Evolutionary conservation across 176 grass and related monocot genomes (phyloP).

Genomic region (Stipa capillata): DNA sequence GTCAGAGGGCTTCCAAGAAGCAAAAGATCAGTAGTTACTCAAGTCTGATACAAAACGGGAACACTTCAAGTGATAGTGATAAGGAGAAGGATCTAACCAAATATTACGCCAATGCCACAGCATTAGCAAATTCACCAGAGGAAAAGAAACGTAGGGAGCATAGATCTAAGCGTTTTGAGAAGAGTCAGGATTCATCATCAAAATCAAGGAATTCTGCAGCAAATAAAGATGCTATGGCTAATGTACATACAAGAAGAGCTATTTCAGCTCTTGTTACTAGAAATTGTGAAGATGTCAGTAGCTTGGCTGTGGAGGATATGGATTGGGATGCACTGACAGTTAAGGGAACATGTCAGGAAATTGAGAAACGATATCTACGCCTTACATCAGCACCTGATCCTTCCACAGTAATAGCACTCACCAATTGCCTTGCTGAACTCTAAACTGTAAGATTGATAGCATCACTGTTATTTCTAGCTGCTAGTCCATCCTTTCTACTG

Average conservation of each 20-base stretch:
- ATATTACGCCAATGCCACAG: slow-evolving; percentile 63
- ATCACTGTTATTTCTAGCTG: background rate
- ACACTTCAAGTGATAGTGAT: slow-evolving; percentile 81
- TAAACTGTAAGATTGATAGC: slow-evolving; percentile 1
- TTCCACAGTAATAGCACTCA: slow-evolving; percentile 42
- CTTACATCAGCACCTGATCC: slow-evolving; percentile 93
- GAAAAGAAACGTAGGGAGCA: slow-evolving; percentile 89
- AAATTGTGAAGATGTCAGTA: slow-evolving; percentile 48
- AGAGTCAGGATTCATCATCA: slow-evolving; percentile 30
- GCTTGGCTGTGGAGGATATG: slow-evolving; percentile 84
- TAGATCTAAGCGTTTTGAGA: slow-evolving; percentile 94
- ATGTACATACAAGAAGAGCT: slow-evolving; percentile 44
- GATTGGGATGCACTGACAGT: slow-evolving; percentile 90
- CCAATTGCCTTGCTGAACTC: slow-evolving; percentile 19
- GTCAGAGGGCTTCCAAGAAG: slow-evolving; percentile 48
- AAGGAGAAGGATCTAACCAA: slow-evolving; percentile 77
- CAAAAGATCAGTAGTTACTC: slow-evolving; percentile 36
- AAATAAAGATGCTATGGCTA: slow-evolving; percentile 39
- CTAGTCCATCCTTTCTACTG: background rate
- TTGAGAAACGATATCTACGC: slow-evolving; percentile 90
- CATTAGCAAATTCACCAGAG: slow-evolving; percentile 71
- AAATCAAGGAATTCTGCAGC: slow-evolving; percentile 33
- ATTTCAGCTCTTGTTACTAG: slow-evolving; percentile 49
- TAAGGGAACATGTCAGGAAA: slow-evolving; percentile 88
- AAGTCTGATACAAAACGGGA: slow-evolving; percentile 45